Conservation (phyloP, 768 basidiomycete species). For the Lactarius indigo region DNA sequence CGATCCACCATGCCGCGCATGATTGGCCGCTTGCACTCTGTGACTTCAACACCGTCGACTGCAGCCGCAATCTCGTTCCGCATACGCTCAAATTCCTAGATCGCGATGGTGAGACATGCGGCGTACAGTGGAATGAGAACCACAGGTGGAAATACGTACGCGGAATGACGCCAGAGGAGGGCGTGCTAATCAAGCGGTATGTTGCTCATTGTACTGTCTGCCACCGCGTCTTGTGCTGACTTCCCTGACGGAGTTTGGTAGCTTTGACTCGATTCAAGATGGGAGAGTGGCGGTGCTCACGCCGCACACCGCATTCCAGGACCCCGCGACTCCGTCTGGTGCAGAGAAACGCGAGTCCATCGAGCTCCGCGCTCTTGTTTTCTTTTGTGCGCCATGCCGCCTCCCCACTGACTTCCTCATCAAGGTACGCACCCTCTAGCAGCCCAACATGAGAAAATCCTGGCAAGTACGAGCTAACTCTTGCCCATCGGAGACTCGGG, state of each 20-base stretch:
- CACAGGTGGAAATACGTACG: conserved; percentile 47
- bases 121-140: conserved; percentile 37
- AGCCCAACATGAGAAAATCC: conserved; percentile 14
- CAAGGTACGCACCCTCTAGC: conserved; percentile 53
- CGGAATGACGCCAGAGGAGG: conserved; percentile 45
- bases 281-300: conserved; percentile 52
- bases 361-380: conserved; percentile 59
- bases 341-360: conserved; percentile 54
- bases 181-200: conserved; percentile 48
- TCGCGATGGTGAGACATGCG: conserved; percentile 42
- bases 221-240: not conserved
- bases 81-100: conserved; percentile 41
- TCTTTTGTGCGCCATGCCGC: conserved; percentile 61
- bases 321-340: conserved; percentile 48
- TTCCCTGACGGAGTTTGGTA: conserved; percentile 21
- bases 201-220: not conserved
- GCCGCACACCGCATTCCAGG: conserved; percentile 61
- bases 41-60: conserved; percentile 44
- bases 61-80: conserved; percentile 37
- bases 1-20: conserved; percentile 42
- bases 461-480: conserved; percentile 48
- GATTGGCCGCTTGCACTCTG: conserved; percentile 50
- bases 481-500: conserved; percentile 96
- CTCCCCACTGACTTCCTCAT: conserved; percentile 94
- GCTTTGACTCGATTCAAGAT: conserved; percentile 36